Conservation (phyloP, 441 rosid species). For the Pelargonium australe region DNA sequence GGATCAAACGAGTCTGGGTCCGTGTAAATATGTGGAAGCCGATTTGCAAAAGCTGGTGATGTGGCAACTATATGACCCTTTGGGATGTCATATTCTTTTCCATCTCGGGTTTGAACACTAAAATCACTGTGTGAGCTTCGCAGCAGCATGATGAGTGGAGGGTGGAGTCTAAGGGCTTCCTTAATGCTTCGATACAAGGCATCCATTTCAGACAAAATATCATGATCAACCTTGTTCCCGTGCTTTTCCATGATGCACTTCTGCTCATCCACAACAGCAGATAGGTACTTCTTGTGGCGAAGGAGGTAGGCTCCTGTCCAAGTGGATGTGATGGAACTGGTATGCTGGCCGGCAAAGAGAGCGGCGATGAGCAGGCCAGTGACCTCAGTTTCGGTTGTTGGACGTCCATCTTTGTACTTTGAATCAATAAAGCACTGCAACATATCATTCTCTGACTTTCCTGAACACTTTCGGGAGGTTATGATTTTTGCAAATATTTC, state of each 20-base stretch:
- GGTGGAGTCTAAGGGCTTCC: constrained; percentile 97
- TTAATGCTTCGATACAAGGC: constrained; percentile 81
- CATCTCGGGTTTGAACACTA: constrained; percentile 70
- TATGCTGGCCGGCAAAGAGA: constrained; percentile 97
- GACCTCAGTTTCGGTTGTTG: constrained; percentile 79
- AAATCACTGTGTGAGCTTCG: constrained; percentile 85
- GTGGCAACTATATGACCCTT: constrained; percentile 94
- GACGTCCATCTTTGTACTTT: constrained; percentile 87
- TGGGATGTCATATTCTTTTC: constrained; percentile 80
- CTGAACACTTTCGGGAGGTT: constrained; percentile 61
- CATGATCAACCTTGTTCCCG: constrained; percentile 83
- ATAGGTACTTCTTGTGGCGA: constrained; percentile 45
- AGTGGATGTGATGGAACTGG: constrained; percentile 97
- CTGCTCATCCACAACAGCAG: constrained; percentile 77
- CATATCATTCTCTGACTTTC: constrained; percentile 81
- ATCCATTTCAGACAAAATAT: constrained; percentile 89
- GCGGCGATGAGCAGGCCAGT: constrained; percentile 97
- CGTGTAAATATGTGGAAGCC: constrained; percentile 72
- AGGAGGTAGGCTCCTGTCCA: constrained; percentile 97
- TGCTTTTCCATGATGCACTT: constrained; percentile 59
- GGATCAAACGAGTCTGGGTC: constrained; percentile 88
- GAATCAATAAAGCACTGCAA: constrained; percentile 94
- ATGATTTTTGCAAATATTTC: constrained; percentile 74
- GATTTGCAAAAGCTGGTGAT: constrained; percentile 95
- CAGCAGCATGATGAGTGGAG: constrained; percentile 88